Conservation (phyloP, 164 flowering plant species). For the Protea cynaroides region DNA sequence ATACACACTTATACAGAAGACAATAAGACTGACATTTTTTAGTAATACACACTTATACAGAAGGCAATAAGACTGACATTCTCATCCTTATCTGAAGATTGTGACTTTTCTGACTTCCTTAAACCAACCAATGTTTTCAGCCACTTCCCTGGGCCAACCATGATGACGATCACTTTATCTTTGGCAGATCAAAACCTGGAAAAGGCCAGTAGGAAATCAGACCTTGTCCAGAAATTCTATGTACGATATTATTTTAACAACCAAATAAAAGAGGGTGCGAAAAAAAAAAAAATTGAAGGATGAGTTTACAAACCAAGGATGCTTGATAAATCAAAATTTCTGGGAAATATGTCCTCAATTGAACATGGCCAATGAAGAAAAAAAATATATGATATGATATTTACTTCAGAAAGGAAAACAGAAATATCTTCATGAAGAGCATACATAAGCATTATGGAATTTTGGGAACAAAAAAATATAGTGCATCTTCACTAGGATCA, state of each 20-base stretch:
- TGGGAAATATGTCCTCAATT: too few relatives aligned
- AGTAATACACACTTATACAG: background rate
- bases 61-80: constrained; percentile 33
- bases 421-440: too few relatives aligned
- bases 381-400: too few relatives aligned
- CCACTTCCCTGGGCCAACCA: constrained; percentile 91
- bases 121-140: constrained; percentile 69
- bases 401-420: too few relatives aligned
- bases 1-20: too few relatives aligned
- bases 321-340: too few relatives aligned
- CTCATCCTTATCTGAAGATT: constrained; percentile 50
- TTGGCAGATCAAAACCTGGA: constrained; percentile 26
- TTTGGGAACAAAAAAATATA: too few relatives aligned
- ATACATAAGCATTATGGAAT: too few relatives aligned
- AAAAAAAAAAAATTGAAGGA: background rate
- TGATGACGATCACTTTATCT: constrained; percentile 22
- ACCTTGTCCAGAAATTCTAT: background rate
- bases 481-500: too few relatives aligned
- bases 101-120: constrained; percentile 67
- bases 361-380: too few relatives aligned
- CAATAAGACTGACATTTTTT: constrained; percentile 33
- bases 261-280: background rate
- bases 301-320: background rate
- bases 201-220: constrained; percentile 11
- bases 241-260: background rate